Evolutionary conservation across 1,284 basidiomycete species (phyloP).

Genomic region (Ustilago lituana): DNA sequence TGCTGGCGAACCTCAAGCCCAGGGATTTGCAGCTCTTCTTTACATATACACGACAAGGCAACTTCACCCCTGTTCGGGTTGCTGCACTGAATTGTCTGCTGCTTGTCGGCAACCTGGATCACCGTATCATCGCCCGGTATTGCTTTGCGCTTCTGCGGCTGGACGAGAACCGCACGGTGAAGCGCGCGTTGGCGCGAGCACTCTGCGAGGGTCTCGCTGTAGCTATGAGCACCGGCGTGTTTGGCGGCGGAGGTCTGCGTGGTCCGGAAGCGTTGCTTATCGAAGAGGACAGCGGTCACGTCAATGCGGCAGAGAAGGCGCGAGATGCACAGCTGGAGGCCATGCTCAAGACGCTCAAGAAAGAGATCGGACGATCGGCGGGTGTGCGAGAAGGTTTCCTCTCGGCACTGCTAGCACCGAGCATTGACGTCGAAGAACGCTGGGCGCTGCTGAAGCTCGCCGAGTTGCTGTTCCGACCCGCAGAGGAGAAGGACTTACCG

Average conservation of each 20-base stretch:
- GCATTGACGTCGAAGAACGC: conserved; percentile 85
- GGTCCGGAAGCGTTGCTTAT: conserved; percentile 50
- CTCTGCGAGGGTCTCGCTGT: conserved; percentile 88
- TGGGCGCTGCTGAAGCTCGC: conserved; percentile 91
- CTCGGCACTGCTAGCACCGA: conserved; percentile 50
- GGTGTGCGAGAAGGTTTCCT: conserved; percentile 65
- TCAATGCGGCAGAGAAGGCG: conserved; percentile 54
- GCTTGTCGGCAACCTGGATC: conserved; percentile 76
- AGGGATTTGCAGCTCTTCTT: conserved; percentile 85
- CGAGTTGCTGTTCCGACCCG: conserved; percentile 84
- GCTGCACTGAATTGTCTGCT: conserved; percentile 93
- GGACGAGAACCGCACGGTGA: conserved; percentile 83
- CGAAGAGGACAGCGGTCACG: conserved; percentile 50
- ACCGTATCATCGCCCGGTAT: conserved; percentile 80
- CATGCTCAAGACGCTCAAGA: conserved; percentile 58
- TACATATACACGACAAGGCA: conserved; percentile 80
- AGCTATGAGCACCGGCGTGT: conserved; percentile 86
- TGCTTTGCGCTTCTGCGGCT: conserved; percentile 86
- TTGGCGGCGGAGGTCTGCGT: conserved; percentile 69
- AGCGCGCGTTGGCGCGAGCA: conserved; percentile 84
- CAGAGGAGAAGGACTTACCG: conserved; percentile 59
- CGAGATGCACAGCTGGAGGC: conserved; percentile 72
- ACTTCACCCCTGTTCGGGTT: conserved; percentile 84
- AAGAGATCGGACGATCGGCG: conserved; percentile 64
- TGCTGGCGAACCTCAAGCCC: conserved; percentile 73